These are phyloP conservation scores for Alternaria sp. DNA, from an alignment of 2,329 filamentous ascomycete species.

Conservation along the genomic window DNA sequence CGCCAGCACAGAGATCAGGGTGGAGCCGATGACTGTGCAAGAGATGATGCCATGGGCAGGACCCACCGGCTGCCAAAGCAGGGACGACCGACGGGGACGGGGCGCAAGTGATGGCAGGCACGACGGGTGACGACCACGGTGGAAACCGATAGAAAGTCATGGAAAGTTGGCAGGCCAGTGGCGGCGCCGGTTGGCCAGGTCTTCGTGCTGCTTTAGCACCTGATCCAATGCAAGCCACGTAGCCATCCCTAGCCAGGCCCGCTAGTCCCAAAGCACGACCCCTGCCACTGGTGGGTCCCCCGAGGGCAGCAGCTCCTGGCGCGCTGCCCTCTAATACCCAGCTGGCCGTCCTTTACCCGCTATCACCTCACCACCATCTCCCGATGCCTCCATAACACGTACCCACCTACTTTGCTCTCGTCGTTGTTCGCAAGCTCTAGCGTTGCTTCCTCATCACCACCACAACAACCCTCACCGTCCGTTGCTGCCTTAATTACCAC, in stretches of 20 bases:
- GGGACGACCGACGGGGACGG: constrained; percentile 7
- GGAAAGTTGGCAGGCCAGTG: constrained; percentile 24
- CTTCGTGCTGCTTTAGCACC: constrained; percentile 19
- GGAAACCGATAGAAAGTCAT: constrained; percentile 17
- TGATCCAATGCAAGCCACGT: constrained; percentile 17
- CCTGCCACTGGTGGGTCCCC: constrained; percentile 12
- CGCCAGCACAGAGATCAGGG: neutral
- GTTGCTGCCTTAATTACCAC: constrained; percentile 26
- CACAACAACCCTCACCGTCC: constrained; percentile 4
- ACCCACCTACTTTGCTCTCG: constrained; percentile 26
- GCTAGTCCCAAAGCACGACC: constrained; percentile 6
- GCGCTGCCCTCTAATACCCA: constrained; percentile 21
- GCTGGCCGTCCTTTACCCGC: constrained; percentile 25
- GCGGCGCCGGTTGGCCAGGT: constrained; percentile 13
- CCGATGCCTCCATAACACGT: constrained; percentile 40
- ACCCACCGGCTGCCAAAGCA: neutral
- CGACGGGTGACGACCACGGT: neutral
- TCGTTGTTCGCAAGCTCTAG: constrained; percentile 38
- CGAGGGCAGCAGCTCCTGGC: constrained; percentile 12
- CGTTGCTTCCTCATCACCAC: constrained; percentile 20
- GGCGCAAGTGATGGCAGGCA: neutral
- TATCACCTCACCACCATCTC: constrained; percentile 32
- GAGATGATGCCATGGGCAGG: neutral
- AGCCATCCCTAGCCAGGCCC: neutral
- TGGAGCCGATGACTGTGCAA: neutral